phyloP scores from a whole-genome alignment of 345 rosid genomes.

The Arabis hirsuta region DNA sequence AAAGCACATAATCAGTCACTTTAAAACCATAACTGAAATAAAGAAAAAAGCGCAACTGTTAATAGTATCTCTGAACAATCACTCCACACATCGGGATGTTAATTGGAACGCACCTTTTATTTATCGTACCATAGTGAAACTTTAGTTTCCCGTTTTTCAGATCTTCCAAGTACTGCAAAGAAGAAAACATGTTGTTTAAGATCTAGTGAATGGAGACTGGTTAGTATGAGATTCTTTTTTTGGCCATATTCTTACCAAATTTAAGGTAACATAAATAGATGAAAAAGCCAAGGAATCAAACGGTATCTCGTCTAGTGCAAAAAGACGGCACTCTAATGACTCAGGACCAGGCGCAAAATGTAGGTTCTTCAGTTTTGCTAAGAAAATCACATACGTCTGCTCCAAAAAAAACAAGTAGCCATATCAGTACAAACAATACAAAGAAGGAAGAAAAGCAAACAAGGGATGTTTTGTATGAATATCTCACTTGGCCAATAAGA shows the following conservation, averaged over 20 bases:
- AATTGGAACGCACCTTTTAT: constrained; percentile 62
- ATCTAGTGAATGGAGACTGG: not conserved
- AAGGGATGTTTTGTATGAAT: not conserved
- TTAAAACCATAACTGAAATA: not conserved
- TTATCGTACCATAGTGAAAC: constrained; percentile 91
- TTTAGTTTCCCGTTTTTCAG: constrained; percentile 61
- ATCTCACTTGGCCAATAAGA: constrained; percentile 82
- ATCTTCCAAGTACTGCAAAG: constrained; percentile 80
- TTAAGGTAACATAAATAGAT: constrained; percentile 78
- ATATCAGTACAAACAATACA: constrained; percentile 1
- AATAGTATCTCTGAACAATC: not conserved
- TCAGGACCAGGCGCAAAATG: constrained; percentile 91
- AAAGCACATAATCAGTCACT: constrained; percentile 14
- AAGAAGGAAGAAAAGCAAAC: constrained; percentile 11
- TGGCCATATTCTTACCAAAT: constrained; percentile 61
- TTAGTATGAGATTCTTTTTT: constrained; percentile 5
- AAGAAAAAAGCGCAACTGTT: not conserved
- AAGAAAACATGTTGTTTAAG: not conserved
- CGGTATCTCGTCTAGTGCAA: constrained; percentile 79
- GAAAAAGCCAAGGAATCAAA: constrained; percentile 93
- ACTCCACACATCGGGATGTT: not conserved
- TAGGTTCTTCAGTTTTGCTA: constrained; percentile 83
- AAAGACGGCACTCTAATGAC: constrained; percentile 86
- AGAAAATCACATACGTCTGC: constrained; percentile 92
- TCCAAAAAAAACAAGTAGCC: constrained; percentile 42